A percentile compares a stretch with the other conserved stretches of the same genome.
Conservation (phyloP, 345 rosid genomes). For the Euphorbia peplus region DNA sequence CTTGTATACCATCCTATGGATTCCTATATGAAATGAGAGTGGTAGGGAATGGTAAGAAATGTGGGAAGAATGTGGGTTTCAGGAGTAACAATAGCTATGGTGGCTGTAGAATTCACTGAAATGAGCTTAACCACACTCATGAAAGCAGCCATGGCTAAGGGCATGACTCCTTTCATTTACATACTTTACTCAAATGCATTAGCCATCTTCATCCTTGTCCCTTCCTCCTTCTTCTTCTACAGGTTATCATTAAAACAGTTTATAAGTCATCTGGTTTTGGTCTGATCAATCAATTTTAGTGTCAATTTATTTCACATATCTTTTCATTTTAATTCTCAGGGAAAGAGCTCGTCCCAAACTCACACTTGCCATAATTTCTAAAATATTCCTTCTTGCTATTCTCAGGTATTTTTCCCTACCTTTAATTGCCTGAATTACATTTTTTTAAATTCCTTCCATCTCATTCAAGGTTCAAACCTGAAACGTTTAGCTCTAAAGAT, state of each 20-base stretch:
- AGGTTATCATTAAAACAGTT: conserved; percentile 10
- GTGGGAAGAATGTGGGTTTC: conserved; percentile 6
- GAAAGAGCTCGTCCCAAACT: conserved; percentile 9
- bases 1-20: no score
- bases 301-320: not conserved
- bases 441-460: no score
- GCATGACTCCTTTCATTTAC: conserved; percentile 32
- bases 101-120: conserved; percentile 28
- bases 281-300: no score
- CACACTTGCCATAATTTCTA: not conserved
- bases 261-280: no score
- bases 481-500: no score
- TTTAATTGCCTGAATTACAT: not conserved
- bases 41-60: no score
- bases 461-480: no score
- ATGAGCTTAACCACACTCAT: conserved; percentile 27
- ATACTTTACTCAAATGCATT: conserved; percentile 31
- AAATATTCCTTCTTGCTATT: conserved; percentile 6
- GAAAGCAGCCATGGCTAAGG: conserved; percentile 40
- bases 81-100: conserved; percentile 30
- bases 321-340: not conserved
- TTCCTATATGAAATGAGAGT: no score
- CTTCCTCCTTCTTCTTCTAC: conserved; percentile 28
- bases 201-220: conserved; percentile 26
- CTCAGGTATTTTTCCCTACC: not conserved